A percentile compares a stretch with the other conserved stretches of the same genome.
phyloP scores from a whole-genome alignment of 2,329 filamentous ascomycete genomes.

The Aureobasidium sp. region DNA sequence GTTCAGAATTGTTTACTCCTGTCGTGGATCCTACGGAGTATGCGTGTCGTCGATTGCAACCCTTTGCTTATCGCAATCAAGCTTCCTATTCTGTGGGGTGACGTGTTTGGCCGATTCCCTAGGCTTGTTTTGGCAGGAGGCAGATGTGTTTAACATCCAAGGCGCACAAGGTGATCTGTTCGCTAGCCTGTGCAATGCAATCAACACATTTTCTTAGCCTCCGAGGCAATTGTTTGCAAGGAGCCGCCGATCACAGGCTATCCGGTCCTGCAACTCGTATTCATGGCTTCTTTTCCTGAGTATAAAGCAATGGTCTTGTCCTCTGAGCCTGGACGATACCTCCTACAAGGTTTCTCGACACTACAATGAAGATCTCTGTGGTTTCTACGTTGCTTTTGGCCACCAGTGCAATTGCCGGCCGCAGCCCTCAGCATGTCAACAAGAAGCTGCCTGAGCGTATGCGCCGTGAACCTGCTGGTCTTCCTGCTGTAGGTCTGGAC shows the following conservation, averaged over 20 bases:
- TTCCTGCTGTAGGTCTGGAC: not conserved
- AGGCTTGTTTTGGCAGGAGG: not conserved
- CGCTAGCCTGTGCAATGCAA: not conserved
- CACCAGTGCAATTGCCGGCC: slow-evolving; percentile 1
- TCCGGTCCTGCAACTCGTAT: slow-evolving; percentile 2
- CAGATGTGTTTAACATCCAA: not conserved
- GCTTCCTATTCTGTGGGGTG: slow-evolving; percentile 3
- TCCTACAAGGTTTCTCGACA: not conserved
- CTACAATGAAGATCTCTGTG: not conserved
- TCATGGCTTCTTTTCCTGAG: not conserved
- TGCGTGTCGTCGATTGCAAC: not conserved
- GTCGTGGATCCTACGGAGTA: too few relatives aligned
- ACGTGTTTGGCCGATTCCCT: not conserved
- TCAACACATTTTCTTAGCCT: not conserved
- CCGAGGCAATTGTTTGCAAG: not conserved
- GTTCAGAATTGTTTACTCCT: too few relatives aligned
- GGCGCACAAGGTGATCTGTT: not conserved
- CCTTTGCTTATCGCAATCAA: not conserved
- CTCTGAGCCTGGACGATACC: not conserved
- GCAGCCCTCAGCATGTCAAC: slow-evolving; percentile 20
- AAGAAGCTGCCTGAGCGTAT: slow-evolving; percentile 16
- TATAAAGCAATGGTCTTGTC: not conserved
- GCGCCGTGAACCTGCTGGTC: not conserved
- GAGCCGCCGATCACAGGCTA: not conserved
- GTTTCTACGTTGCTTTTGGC: slow-evolving; percentile 8